Evolutionary conservation across 2,329 filamentous ascomycete species (phyloP), one percentile per base, ranked within the genome.

Genomic region (Aspergillus niger): DNA sequence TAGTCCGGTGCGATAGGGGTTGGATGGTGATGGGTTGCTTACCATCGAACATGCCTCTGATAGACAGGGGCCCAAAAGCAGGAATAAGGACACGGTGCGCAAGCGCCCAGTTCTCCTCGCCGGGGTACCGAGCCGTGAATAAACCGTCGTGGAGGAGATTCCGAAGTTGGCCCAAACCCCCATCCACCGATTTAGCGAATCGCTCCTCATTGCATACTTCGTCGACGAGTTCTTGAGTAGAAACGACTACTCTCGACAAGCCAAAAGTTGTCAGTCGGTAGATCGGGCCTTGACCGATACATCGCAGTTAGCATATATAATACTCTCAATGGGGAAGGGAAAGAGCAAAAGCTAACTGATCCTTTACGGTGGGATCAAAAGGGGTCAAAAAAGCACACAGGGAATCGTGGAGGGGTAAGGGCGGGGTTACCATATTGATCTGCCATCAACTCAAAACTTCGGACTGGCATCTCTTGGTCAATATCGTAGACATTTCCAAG

Each of bases 401-500:
- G 15, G 11, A 8, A 30, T 10, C 10, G 22, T 2, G 52, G 62
- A 17, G 49, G 58, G 36, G 76, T 65, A 30, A 20, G 22, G 41
- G 41, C 41, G 41, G 41, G 41, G 41, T 44, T 69, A 88, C 88
- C 89, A 75, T 91, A 90, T 61, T 82, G 85, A 43, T 90, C 84
- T 24, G 86, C 84, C 52, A 91, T 77, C 10, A 82, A 79, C 5
- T 74, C 70, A 20, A 90, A 73, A 24, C 86, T 86, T 22, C 80
- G 76, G 2, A 85, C 71, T 0, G 88, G 85, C 22, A 83, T 79
- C n/a, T 83, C 81, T 0, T 81, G 74, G 60, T 89, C 84, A 63
- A 92, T 82, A 64, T 90, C 86, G 57, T 79, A 77, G 30, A 89
- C 70, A 66, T 91, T 89, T 28, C 89, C 89, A 24, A 91, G 63